A percentile compares a stretch with the other conserved stretches of the same genome.
Conservation (phyloP, 2,329 filamentous ascomycete genomes). For the Xylaria sp. region DNA sequence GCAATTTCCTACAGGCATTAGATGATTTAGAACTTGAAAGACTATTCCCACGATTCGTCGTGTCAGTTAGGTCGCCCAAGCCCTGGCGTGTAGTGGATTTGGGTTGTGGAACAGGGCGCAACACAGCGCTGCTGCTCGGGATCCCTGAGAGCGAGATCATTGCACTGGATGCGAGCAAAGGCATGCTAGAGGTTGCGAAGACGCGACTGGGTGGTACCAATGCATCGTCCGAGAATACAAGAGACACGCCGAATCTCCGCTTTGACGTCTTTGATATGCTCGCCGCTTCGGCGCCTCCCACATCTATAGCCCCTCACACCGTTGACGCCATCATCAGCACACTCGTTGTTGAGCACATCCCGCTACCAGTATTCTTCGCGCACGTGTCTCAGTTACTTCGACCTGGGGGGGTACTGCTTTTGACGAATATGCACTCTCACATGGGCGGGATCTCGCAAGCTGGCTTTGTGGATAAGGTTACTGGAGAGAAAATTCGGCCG, state of each 20-base stretch:
- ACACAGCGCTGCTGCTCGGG: slow-evolving; percentile 58
- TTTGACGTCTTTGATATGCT: slow-evolving; percentile 49
- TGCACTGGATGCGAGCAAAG: slow-evolving; percentile 61
- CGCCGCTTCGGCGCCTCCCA: slow-evolving; percentile 30
- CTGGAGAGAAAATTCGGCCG: slow-evolving; percentile 63
- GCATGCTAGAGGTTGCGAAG: slow-evolving; percentile 62
- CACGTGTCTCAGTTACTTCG: slow-evolving; percentile 52
- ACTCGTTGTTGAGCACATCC: slow-evolving; percentile 69
- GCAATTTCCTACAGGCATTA: slow-evolving; percentile 69
- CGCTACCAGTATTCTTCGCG: slow-evolving; percentile 55
- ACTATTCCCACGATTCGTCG: slow-evolving; percentile 56
- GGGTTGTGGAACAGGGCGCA: slow-evolving; percentile 69
- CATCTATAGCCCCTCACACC: slow-evolving; percentile 34
- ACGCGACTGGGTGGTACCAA: slow-evolving; percentile 38
- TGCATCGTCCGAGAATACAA: not conserved
- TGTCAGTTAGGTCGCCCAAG: slow-evolving; percentile 36
- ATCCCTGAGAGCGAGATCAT: slow-evolving; percentile 48
- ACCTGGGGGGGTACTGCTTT: slow-evolving; percentile 55
- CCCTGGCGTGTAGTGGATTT: slow-evolving; percentile 60
- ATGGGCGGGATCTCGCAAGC: slow-evolving; percentile 66
- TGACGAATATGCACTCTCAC: slow-evolving; percentile 73
- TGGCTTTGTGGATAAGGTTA: slow-evolving; percentile 61
- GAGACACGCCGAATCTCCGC: not conserved
- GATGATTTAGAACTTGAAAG: slow-evolving; percentile 61
- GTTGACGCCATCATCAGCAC: slow-evolving; percentile 61